These are phyloP conservation scores for Pugionium dolabratum DNA, from an alignment of 345 rosid genomes.

Conservation along the genomic window DNA sequence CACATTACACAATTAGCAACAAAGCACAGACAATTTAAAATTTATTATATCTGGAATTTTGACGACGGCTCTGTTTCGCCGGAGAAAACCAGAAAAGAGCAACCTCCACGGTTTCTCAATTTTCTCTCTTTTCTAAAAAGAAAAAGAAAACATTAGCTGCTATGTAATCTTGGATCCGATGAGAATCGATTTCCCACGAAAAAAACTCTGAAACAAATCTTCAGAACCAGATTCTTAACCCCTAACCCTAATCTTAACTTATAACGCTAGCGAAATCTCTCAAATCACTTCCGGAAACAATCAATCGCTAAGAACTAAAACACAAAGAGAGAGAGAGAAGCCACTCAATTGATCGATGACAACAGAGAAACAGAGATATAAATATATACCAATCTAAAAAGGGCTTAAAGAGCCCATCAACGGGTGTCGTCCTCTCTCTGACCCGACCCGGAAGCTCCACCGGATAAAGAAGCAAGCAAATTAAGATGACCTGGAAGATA, in stretches of 20 bases:
- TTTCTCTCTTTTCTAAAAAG: neutral
- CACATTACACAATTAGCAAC: constrained; percentile 34
- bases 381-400: constrained; percentile 31
- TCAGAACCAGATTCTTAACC: constrained; percentile 22
- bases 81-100: constrained; percentile 22
- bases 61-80: constrained; percentile 38
- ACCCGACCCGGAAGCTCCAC: constrained; percentile 63
- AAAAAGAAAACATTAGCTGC: neutral
- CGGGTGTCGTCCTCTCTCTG: constrained; percentile 61
- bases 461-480: constrained; percentile 81
- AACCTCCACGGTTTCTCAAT: constrained; percentile 29
- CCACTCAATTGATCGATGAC: constrained; percentile 20
- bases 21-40: constrained; percentile 5
- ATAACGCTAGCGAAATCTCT: constrained; percentile 17
- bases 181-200: constrained; percentile 11
- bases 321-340: constrained; percentile 3
- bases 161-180: constrained; percentile 16
- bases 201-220: neutral
- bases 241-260: constrained; percentile 34
- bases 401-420: constrained; percentile 5
- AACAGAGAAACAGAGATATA: constrained; percentile 5
- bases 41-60: constrained; percentile 16
- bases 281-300: constrained; percentile 3
- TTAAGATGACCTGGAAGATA: constrained; percentile 86
- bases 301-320: constrained; percentile 13